Conservation (phyloP, 257 asterid species). For the Solanum gracilifrons region DNA sequence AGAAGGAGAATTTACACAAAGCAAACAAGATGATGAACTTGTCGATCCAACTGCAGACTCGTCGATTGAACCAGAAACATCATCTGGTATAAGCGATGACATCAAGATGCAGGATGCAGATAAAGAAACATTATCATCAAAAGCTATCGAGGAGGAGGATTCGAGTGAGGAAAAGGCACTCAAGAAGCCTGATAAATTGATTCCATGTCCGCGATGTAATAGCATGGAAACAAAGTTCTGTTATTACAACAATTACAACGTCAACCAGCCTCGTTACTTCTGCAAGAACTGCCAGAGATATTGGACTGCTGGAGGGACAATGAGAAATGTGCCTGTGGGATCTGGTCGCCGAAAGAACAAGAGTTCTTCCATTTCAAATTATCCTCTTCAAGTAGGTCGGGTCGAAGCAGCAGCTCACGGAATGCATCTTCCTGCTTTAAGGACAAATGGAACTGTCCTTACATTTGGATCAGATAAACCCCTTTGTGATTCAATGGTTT, state of each 20-base stretch:
- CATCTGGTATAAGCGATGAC: constrained; percentile 30
- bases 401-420: constrained; percentile 17
- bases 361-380: constrained; percentile 11
- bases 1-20: constrained; percentile 8
- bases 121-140: constrained; percentile 12
- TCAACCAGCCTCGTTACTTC: constrained; percentile 74
- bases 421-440: constrained; percentile 14
- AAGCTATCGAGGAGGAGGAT: constrained; percentile 17
- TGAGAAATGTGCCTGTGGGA: constrained; percentile 80
- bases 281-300: constrained; percentile 82
- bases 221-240: constrained; percentile 89
- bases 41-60: constrained; percentile 11
- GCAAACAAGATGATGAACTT: constrained; percentile 12
- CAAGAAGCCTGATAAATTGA: constrained; percentile 61
- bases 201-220: constrained; percentile 79
- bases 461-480: constrained; percentile 31
- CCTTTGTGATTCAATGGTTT: not conserved
- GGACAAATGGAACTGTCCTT: constrained; percentile 27
- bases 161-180: constrained; percentile 31
- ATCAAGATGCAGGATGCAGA: not conserved
- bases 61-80: constrained; percentile 15
- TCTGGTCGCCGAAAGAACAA: constrained; percentile 82
- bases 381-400: constrained; percentile 17
- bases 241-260: constrained; percentile 84
- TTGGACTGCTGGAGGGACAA: constrained; percentile 90